phyloP scores from a whole-genome alignment of 2,329 filamentous ascomycete species.

The Talaromyces sp. region DNA sequence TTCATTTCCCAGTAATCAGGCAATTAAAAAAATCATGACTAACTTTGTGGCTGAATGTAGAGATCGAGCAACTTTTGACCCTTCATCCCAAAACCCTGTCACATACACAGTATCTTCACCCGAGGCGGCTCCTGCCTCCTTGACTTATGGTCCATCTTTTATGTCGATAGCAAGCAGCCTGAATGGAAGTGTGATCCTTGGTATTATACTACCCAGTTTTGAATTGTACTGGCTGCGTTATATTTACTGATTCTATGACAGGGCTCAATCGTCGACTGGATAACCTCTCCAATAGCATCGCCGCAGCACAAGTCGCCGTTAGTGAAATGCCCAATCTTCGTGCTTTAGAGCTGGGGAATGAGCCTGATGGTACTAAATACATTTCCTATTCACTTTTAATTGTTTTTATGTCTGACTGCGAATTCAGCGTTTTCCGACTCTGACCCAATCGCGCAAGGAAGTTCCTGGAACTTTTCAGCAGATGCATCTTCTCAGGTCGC shows the following conservation, averaged over 20 bases:
- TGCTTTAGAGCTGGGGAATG: constrained; percentile 55
- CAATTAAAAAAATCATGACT: neutral
- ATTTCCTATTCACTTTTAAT: no score
- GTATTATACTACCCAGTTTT: neutral
- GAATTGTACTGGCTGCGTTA: no score
- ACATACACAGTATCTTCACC: constrained; percentile 47
- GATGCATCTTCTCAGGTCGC: constrained; percentile 28
- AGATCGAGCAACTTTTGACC: constrained; percentile 50
- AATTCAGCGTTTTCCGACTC: constrained; percentile 18
- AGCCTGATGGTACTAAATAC: constrained; percentile 46
- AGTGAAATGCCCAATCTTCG: constrained; percentile 45
- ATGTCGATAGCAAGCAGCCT: constrained; percentile 48
- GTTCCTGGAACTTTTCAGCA: constrained; percentile 25
- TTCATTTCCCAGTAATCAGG: no score
- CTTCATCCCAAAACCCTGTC: constrained; percentile 42
- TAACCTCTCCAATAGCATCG: constrained; percentile 50
- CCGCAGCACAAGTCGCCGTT: constrained; percentile 45
- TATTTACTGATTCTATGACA: no score
- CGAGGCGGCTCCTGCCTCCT: constrained; percentile 43
- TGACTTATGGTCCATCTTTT: constrained; percentile 52
- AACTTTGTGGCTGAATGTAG: constrained; percentile 15
- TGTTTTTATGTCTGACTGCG: no score
- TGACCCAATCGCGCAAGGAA: constrained; percentile 22
- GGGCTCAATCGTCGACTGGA: constrained; percentile 49
- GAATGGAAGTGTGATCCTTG: constrained; percentile 47